These are phyloP conservation scores for Wickerhamiella dianesei DNA, from an alignment of 805 yeast species.

Conservation along the genomic window DNA sequence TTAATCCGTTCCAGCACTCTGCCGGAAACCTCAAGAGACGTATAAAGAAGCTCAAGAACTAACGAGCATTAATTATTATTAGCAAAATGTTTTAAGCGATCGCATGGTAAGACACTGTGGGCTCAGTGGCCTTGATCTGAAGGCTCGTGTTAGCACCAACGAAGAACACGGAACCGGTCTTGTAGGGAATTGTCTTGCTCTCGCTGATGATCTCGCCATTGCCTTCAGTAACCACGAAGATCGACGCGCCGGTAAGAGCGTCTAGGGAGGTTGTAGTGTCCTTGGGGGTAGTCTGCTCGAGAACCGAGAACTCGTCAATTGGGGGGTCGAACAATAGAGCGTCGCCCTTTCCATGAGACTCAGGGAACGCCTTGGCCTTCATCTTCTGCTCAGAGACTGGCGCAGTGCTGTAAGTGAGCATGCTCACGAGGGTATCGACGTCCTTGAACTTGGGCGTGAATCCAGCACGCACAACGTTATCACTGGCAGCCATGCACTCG, in stretches of 20 bases:
- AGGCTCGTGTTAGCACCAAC: slow-evolving; percentile 65
- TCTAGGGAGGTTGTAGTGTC: slow-evolving; percentile 43
- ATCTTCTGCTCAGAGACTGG: slow-evolving; percentile 89
- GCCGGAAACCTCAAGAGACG: slow-evolving; percentile 73
- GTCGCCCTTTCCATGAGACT: slow-evolving; percentile 25
- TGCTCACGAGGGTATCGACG: slow-evolving; percentile 72
- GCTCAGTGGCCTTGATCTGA: slow-evolving; percentile 31
- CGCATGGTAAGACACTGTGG: slow-evolving; percentile 78
- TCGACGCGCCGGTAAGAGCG: slow-evolving; percentile 73
- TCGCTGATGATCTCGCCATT: slow-evolving; percentile 40
- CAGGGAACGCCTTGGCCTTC: slow-evolving; percentile 43
- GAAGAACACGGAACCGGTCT: slow-evolving; percentile 70
- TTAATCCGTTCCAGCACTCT: slow-evolving; percentile 70
- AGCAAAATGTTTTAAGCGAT: slow-evolving; percentile 45
- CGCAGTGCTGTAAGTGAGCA: slow-evolving; percentile 81
- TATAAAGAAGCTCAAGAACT: slow-evolving; percentile 30
- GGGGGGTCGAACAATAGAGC: slow-evolving; percentile 74
- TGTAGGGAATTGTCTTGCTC: slow-evolving; percentile 35
- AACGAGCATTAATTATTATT: not conserved
- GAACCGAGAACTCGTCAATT: slow-evolving; percentile 89
- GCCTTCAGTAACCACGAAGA: slow-evolving; percentile 74
- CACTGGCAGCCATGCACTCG: slow-evolving; percentile 99
- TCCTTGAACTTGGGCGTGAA: slow-evolving; percentile 99
- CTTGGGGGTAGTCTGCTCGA: slow-evolving; percentile 49
- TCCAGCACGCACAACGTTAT: slow-evolving; percentile 96